Evolutionary conservation across 306 rosid species (phyloP).

Genomic region (Mimosa pudica): DNA sequence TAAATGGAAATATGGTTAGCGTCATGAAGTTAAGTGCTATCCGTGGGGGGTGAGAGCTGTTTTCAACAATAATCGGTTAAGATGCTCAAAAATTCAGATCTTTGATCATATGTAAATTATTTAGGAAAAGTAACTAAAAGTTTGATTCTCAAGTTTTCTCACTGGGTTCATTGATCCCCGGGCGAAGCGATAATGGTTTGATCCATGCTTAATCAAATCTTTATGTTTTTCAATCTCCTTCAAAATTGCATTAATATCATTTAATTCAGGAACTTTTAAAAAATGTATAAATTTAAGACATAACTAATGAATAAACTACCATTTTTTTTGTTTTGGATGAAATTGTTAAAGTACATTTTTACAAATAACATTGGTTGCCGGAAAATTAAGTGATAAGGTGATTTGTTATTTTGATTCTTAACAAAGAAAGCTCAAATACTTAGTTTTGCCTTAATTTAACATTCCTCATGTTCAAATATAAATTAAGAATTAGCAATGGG

Average conservation of each 20-base stretch:
- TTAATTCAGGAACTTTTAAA: no score
- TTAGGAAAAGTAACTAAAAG: slow-evolving; percentile 54
- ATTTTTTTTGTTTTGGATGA: no score
- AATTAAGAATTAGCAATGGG: no score
- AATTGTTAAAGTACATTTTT: no score
- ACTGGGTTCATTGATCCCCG: slow-evolving; percentile 48
- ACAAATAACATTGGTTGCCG: not conserved
- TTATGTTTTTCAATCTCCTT: no score
- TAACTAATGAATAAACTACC: no score
- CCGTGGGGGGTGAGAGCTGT: not conserved
- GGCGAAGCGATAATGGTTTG: slow-evolving; percentile 30
- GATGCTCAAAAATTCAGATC: slow-evolving; percentile 44
- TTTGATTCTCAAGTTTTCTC: slow-evolving; percentile 44
- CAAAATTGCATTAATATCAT: no score
- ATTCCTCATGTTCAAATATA: no score
- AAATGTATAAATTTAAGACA: no score
- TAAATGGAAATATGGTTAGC: not conserved
- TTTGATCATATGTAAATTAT: slow-evolving; percentile 43
- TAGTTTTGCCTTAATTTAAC: not conserved
- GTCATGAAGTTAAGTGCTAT: not conserved
- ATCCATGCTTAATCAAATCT: no score
- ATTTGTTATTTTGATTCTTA: no score
- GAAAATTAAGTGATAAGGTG: not conserved
- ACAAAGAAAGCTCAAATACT: not conserved
- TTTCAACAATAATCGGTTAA: slow-evolving; percentile 37